Evolutionary conservation across 768 basidiomycete species (phyloP).

Genomic region (Hericium coralloides): DNA sequence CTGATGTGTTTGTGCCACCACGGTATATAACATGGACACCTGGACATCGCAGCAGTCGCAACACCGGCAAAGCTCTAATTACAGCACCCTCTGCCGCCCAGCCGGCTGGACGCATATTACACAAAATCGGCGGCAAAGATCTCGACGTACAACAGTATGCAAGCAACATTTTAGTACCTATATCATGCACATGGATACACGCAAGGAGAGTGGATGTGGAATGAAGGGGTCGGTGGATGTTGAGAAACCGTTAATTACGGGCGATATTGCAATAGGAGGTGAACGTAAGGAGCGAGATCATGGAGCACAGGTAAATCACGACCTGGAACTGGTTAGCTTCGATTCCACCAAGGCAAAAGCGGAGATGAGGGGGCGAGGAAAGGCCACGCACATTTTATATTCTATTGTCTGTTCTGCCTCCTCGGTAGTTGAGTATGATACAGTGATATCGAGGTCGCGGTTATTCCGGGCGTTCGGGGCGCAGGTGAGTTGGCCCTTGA

Average conservation of each 20-base stretch:
- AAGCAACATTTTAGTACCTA: background rate
- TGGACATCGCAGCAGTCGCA: too few species aligned
- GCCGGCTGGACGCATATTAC: background rate
- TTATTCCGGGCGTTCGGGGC: slow-evolving; percentile 89
- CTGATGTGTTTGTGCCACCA: too few species aligned
- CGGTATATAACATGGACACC: too few species aligned
- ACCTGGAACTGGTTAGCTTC: slow-evolving; percentile 68
- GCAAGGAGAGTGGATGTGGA: background rate
- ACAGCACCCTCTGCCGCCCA: background rate
- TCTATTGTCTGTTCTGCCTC: slow-evolving; percentile 33
- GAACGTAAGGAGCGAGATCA: background rate
- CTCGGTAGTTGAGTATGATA: slow-evolving; percentile 46
- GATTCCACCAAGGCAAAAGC: slow-evolving; percentile 19
- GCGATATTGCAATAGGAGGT: too few species aligned
- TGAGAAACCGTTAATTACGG: too few species aligned
- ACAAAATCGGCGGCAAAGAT: background rate
- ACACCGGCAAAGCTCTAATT: too few species aligned
- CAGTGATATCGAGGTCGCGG: slow-evolving; percentile 86
- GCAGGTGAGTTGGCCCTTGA: slow-evolving; percentile 67
- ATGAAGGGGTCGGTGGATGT: background rate
- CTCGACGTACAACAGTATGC: background rate
- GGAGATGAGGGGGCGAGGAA: slow-evolving; percentile 19
- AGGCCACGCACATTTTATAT: slow-evolving; percentile 79
- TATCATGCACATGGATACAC: background rate
- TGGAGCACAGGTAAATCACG: slow-evolving; percentile 34